These are phyloP conservation scores for Echinosophora koreensis DNA, from an alignment of 306 rosid species.

Conservation along the genomic window DNA sequence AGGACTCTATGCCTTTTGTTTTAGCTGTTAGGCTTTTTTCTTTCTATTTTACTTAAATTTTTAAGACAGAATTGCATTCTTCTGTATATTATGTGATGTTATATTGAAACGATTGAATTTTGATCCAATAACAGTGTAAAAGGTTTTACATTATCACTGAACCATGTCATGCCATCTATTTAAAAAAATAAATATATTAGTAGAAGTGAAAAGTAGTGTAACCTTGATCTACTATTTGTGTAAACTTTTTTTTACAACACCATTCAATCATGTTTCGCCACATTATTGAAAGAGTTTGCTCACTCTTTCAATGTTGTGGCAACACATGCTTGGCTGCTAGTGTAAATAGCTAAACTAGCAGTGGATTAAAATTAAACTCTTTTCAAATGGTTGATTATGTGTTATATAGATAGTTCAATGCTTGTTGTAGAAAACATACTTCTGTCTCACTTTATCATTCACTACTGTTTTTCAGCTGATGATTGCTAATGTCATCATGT, in stretches of 20 bases:
- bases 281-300: slow-evolving; percentile 38
- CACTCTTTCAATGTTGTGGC: slow-evolving; percentile 20
- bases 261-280: not conserved
- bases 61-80: slow-evolving; percentile 21
- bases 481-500: slow-evolving; percentile 43
- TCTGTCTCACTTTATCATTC: slow-evolving; percentile 31
- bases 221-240: not conserved
- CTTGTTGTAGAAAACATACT: slow-evolving; percentile 10
- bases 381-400: slow-evolving; percentile 28
- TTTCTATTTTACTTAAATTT: not conserved
- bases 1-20: slow-evolving; percentile 29
- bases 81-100: slow-evolving; percentile 37
- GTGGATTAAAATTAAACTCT: slow-evolving; percentile 3
- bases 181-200: slow-evolving; percentile 6
- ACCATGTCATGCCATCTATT: slow-evolving; percentile 37
- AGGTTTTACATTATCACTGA: slow-evolving; percentile 6
- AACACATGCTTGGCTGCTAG: slow-evolving; percentile 21
- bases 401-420: slow-evolving; percentile 24
- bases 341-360: slow-evolving; percentile 21
- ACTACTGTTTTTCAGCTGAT: slow-evolving; percentile 18
- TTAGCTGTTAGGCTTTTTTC: slow-evolving; percentile 17
- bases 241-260: slow-evolving; percentile 21
- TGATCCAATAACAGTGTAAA: not conserved
- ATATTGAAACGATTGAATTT: slow-evolving; percentile 18
- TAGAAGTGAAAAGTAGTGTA: slow-evolving; percentile 31